Conservation (phyloP, 2,329 filamentous ascomycete species). For the Aspergillus thermomutatus region DNA sequence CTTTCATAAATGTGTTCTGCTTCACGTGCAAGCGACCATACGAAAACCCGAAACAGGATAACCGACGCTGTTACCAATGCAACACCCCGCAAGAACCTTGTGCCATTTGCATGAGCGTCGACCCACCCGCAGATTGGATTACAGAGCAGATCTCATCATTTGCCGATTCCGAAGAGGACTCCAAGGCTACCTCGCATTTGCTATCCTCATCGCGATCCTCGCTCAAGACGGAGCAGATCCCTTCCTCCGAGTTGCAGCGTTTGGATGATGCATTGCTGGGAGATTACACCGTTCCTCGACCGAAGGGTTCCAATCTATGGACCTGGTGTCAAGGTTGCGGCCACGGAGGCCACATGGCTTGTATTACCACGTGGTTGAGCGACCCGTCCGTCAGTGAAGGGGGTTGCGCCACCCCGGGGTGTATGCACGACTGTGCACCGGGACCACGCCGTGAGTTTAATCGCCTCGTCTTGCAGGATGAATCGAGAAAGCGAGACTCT, state of each 20-base stretch:
- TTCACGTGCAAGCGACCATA: conserved; percentile 56
- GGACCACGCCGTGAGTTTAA: conserved; percentile 45
- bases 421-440: conserved; percentile 57
- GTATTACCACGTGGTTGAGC: conserved; percentile 55
- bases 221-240: conserved; percentile 30
- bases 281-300: conserved; percentile 24
- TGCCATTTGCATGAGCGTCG: conserved; percentile 40
- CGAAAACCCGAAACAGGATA: conserved; percentile 48
- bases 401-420: conserved; percentile 57
- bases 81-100: conserved; percentile 38
- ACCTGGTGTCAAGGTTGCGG: conserved; percentile 59
- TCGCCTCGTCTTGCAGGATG: conserved; percentile 28
- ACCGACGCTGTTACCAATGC: conserved; percentile 52
- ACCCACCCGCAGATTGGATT: conserved; percentile 41
- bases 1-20: conserved; percentile 53
- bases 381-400: conserved; percentile 49
- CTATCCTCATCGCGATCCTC: conserved; percentile 46
- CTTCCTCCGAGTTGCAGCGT: conserved; percentile 23
- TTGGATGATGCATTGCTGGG: conserved; percentile 17
- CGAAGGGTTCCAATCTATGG: conserved; percentile 45
- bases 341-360: conserved; percentile 58
- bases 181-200: conserved; percentile 36
- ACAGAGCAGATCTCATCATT: conserved; percentile 19
- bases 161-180: conserved; percentile 9
- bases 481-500: conserved; percentile 32